Conservation (phyloP, 306 rosid species). For the Prunus mongolica region DNA sequence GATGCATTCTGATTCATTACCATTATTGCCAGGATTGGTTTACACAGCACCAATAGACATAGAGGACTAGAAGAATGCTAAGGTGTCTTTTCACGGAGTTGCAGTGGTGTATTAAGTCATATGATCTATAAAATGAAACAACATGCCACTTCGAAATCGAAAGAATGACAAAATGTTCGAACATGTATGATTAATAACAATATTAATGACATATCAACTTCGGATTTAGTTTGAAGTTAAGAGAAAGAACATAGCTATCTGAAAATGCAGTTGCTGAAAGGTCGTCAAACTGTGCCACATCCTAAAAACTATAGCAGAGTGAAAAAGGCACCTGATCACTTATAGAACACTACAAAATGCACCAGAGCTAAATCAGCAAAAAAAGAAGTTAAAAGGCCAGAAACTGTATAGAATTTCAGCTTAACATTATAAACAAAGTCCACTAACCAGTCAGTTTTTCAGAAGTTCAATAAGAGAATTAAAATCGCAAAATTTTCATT, state of each 20-base stretch:
- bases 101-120: neutral
- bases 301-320: neutral
- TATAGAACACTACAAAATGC: neutral
- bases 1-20: neutral
- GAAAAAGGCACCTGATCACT: neutral
- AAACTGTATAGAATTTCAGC: neutral
- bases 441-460: slow-evolving; percentile 1
- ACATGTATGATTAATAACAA: neutral
- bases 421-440: neutral
- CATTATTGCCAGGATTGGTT: neutral
- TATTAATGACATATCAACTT: neutral
- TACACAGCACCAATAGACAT: neutral
- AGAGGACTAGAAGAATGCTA: neutral
- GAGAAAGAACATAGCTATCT: neutral
- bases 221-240: neutral
- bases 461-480: neutral
- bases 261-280: neutral
- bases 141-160: neutral
- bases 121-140: neutral
- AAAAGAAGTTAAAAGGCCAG: neutral
- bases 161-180: neutral
- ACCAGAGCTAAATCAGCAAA: neutral
- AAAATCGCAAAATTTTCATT: neutral
- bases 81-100: neutral
- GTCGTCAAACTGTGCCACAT: neutral